These are phyloP conservation scores for Naegleria fowleri DNA, from an alignment of 208 protist genomes.

Conservation along the genomic window DNA sequence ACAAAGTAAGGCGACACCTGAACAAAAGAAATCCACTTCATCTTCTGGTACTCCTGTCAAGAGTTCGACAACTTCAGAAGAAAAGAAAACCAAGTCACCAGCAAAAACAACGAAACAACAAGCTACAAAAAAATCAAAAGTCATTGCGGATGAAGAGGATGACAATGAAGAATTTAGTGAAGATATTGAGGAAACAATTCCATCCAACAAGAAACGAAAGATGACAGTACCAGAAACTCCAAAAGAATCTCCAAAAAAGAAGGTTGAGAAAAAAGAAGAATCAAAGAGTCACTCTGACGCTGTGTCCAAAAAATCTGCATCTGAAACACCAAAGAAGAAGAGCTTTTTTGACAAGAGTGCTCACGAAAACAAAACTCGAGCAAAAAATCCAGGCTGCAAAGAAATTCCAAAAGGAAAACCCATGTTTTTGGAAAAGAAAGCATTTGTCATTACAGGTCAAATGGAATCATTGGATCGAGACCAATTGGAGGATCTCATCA, in stretches of 20 bases:
- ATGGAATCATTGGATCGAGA: conserved; percentile 64
- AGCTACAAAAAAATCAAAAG: neutral
- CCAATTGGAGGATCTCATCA: conserved; percentile 48
- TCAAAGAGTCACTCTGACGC: neutral
- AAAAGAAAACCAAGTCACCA: neutral
- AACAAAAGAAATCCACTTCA: neutral
- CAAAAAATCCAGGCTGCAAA: conserved; percentile 41
- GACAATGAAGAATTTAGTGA: neutral
- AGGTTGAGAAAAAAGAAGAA: conserved; percentile 8
- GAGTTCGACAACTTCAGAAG: no score
- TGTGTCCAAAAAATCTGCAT: neutral
- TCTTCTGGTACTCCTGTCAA: neutral
- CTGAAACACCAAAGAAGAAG: neutral
- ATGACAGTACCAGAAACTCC: neutral
- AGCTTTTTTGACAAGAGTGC: neutral
- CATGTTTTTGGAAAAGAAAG: conserved; percentile 51
- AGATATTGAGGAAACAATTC: neutral
- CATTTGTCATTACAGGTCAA: conserved; percentile 66
- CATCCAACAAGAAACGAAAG: neutral
- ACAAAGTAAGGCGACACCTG: neutral
- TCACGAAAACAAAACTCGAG: neutral
- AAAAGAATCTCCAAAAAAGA: neutral
- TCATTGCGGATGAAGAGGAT: neutral
- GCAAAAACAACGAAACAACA: neutral
- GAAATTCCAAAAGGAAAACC: conserved; percentile 44